Evolutionary conservation across 2,329 filamentous ascomycete genomes (phyloP).

Genomic region (Phaeosphaeriaceae sp.): DNA sequence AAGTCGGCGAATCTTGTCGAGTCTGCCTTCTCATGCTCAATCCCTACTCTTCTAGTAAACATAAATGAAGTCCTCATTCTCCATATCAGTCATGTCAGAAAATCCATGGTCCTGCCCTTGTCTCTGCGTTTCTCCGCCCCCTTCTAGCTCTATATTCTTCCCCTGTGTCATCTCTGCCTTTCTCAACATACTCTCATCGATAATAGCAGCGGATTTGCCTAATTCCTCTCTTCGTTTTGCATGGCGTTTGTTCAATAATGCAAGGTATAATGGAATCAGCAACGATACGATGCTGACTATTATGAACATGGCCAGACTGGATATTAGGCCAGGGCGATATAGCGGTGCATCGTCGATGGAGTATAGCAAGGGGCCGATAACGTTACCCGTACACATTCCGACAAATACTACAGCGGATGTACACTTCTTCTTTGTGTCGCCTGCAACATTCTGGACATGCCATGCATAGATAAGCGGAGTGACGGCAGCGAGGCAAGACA

Average conservation of each 20-base stretch:
- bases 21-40: too few relatives aligned
- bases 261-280: slow-evolving; percentile 40
- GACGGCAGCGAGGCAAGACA: slow-evolving; percentile 46
- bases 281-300: slow-evolving; percentile 35
- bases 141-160: slow-evolving; percentile 21
- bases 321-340: slow-evolving; percentile 44
- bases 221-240: slow-evolving; percentile 36
- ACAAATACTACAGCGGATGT: slow-evolving; percentile 46
- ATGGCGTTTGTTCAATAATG: slow-evolving; percentile 39
- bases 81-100: slow-evolving; percentile 26
- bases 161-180: slow-evolving; percentile 21
- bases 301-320: slow-evolving; percentile 44
- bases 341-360: slow-evolving; percentile 42
- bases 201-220: slow-evolving; percentile 35
- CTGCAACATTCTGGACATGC: slow-evolving; percentile 48
- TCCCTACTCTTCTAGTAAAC: slow-evolving; percentile 7
- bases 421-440: slow-evolving; percentile 48
- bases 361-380: slow-evolving; percentile 47
- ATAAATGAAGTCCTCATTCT: slow-evolving; percentile 29
- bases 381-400: slow-evolving; percentile 48
- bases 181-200: slow-evolving; percentile 46
- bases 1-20: too few relatives aligned
- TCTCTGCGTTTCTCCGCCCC: neutral
- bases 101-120: slow-evolving; percentile 24
- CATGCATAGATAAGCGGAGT: slow-evolving; percentile 47